phyloP scores from a whole-genome alignment of 108 stramenopile genomes.

The Pseudonitzschia delicatissima region DNA sequence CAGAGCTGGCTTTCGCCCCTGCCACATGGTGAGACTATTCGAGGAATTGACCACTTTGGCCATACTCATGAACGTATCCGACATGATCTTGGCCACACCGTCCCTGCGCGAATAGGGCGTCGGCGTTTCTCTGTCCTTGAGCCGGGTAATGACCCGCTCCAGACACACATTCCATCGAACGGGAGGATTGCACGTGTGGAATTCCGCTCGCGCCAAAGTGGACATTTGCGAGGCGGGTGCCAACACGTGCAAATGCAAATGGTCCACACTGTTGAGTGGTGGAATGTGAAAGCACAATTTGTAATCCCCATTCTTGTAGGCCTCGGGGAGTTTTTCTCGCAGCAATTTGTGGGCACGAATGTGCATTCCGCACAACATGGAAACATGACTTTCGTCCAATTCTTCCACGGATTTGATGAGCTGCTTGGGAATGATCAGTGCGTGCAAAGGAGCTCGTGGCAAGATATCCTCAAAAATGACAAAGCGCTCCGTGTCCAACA shows the following conservation, averaged over 20 bases:
- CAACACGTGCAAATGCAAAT: conserved; percentile 76
- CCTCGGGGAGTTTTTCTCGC: conserved; percentile 38
- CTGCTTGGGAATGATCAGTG: conserved; percentile 64
- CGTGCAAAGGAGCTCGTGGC: conserved; percentile 54
- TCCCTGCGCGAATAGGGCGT: conserved; percentile 14
- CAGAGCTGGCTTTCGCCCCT: no score
- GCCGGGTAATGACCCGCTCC: conserved; percentile 32
- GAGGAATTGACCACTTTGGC: no score
- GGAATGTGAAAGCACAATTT: conserved; percentile 64
- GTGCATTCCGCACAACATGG: conserved; percentile 47
- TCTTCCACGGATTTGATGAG: conserved; percentile 31
- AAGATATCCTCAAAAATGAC: conserved; percentile 56
- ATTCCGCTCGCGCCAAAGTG: conserved; percentile 33
- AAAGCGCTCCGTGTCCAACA: conserved; percentile 34
- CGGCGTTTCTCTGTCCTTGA: conserved; percentile 27
- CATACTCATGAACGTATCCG: no score
- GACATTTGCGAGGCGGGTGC: conserved; percentile 60
- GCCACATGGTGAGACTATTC: no score
- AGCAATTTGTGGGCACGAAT: conserved; percentile 43
- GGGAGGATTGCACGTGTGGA: conserved; percentile 18
- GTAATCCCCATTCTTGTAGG: conserved; percentile 41
- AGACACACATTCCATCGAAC: conserved; percentile 41
- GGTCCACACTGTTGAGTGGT: conserved; percentile 65
- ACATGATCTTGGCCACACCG: not conserved
- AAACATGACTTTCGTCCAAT: conserved; percentile 23